Evolutionary conservation across 2,329 filamentous ascomycete species (phyloP).

Genomic region (Colletotrichum camelliae): DNA sequence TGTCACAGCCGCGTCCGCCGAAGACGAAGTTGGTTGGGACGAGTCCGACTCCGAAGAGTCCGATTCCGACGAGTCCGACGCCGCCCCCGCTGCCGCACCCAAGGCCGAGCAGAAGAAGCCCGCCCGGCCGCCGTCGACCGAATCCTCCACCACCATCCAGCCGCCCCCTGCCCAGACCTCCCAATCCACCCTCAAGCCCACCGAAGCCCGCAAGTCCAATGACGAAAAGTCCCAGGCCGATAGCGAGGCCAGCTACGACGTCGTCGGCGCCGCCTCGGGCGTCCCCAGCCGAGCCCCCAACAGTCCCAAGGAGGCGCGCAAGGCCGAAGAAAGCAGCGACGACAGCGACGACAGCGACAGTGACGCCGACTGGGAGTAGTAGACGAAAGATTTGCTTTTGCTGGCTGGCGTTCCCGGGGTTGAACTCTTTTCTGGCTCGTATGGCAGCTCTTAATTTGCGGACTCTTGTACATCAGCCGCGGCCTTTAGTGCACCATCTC

Average conservation of each 20-base stretch:
- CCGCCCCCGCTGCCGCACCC: slow-evolving; percentile 31
- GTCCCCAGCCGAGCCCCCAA: slow-evolving; percentile 78
- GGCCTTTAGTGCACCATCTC: slow-evolving; percentile 7
- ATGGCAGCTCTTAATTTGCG: slow-evolving; percentile 62
- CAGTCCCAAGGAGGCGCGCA: slow-evolving; percentile 63
- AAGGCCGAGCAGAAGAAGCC: slow-evolving; percentile 32
- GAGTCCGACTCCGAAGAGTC: slow-evolving; percentile 51
- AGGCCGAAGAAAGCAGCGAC: slow-evolving; percentile 67
- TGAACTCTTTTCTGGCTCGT: slow-evolving; percentile 16
- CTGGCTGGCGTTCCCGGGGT: slow-evolving; percentile 22
- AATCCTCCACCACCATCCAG: slow-evolving; percentile 67
- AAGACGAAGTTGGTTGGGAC: slow-evolving; percentile 75
- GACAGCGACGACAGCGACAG: slow-evolving; percentile 69
- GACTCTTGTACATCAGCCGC: slow-evolving; percentile 80
- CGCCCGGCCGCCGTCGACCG: slow-evolving; percentile 52
- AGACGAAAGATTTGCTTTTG: slow-evolving; percentile 26
- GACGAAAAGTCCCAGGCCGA: slow-evolving; percentile 91
- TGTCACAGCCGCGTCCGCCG: slow-evolving; percentile 65
- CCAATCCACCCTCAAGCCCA: slow-evolving; percentile 59
- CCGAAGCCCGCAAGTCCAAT: slow-evolving; percentile 75
- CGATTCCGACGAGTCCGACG: slow-evolving; percentile 27
- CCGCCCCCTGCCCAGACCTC: slow-evolving; percentile 41
- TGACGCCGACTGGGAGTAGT: slow-evolving; percentile 82
- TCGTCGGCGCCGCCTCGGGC: slow-evolving; percentile 81
- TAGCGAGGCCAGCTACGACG: slow-evolving; percentile 94